Evolutionary conservation across 495 filamentous ascomycete species (phyloP), one percentile per base, ranked within the genome.

Genomic region (Neurospora hispaniola): DNA sequence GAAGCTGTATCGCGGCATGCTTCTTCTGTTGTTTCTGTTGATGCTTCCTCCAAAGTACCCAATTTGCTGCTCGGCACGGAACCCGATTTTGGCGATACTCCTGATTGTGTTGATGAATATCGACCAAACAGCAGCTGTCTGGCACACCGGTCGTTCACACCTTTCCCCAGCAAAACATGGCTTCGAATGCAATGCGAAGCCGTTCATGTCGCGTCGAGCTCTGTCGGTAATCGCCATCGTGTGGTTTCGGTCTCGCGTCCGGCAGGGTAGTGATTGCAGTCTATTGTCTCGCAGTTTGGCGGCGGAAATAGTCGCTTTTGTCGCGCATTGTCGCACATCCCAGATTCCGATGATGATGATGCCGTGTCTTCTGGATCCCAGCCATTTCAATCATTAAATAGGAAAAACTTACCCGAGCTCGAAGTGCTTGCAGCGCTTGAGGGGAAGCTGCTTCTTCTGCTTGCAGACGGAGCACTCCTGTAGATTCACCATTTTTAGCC

Each of bases 401-500:
- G 59, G 42, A 23, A 74, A 46, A 76, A 89, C 93, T 79, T 93
- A 97, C 94, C 94, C 95, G 81, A 98, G 86, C 88, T 98, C 95
- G 87, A 98, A 98, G 90, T 98, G 95, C 91, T 98, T 98, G 93
- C 94, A 97, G 81, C 95, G 93, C 91, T 98, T 98, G 70, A 99
- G 88, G 79, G 95, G 88, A 78, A 98, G 87, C 87, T 98, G 96
- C 83, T 94, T 93, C 93, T 98, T 99, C 79, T 93, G 90, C 91
- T 99, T 98, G 92, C 96, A 99, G 62, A 81, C 76, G 78, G 92
- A 94, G 88, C 96, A 99, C 86, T 99, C 96, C 82, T 98, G 86
- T 85, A 92, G 87, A 79, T 97, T 86, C 84, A 98, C 68, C 35
- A 42, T 20, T 42, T 76, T 78, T 78, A 77, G 75, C 74, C 66